Evolutionary conservation across 164 flowering plant genomes (phyloP), one percentile per base, ranked within the genome.

Genomic region (Pachysandra terminalis): DNA sequence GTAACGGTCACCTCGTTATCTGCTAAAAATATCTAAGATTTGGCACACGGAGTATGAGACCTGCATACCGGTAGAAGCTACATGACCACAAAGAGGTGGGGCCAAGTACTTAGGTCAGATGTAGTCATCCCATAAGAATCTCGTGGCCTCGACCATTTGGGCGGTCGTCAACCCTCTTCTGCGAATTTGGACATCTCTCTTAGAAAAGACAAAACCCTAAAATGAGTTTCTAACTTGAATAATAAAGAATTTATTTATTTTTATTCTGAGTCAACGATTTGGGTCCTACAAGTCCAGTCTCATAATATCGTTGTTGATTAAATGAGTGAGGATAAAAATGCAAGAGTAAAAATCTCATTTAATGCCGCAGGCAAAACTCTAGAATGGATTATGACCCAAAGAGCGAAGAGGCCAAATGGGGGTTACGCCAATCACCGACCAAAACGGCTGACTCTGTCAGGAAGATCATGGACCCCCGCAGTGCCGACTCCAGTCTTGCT

Each of bases 121-220:
- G 69, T 64, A 59, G n/a, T 41, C 26, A 40, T 66, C 71, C 59
- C 69, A 55, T 70, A 69, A 59, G 56, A 23, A 74, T 65, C 76
- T 19, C 68, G 81, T 79, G 79, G 78, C 65, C 61, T 71, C 75
- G 72, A 76, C 82, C 78, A 68, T 65, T 71, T 74, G 74, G 82
- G 82, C 78, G 79, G 80, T 79, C 45, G 78, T 69, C 77, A 64
- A 75, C 51, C 15, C 51, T 45, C 51, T 13, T 45, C 1, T 15
- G 14, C 10, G 51, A 45, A 15, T 40, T 40, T 45, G 17, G 51
- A 45, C 45, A 40, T 40, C 51, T 12, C 37, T 32, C 37, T 7
- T 3, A 32, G 7, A 7, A 32, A 7, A 32, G 37, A 32, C 37
- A 32, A 32, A 32, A 32, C 37, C 7, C 37, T 7, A 32, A 32